Evolutionary conservation across 2,329 filamentous ascomycete genomes (phyloP).

Genomic region (Drechslerella dactyloides): DNA sequence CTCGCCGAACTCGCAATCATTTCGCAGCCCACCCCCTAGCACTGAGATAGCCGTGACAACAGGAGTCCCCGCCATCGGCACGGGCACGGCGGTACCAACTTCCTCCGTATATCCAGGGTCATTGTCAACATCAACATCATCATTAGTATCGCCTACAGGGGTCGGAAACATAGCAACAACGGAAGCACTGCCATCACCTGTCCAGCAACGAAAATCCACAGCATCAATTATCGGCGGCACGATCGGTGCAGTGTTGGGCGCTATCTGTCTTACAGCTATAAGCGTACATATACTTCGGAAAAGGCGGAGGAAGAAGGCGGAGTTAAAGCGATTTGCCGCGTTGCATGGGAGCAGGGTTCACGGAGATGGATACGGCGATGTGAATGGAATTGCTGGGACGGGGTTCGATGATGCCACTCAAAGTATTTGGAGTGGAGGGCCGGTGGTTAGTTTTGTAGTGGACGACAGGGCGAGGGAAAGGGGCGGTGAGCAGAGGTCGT

Average conservation of each 20-base stretch:
- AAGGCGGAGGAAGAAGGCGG: constrained; percentile 12
- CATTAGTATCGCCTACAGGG: neutral
- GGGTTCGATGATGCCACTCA: constrained; percentile 23
- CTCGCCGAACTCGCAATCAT: too few species aligned
- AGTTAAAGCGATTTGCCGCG: constrained; percentile 23
- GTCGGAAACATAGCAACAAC: neutral
- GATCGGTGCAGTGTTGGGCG: constrained; percentile 22
- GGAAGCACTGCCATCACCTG: neutral
- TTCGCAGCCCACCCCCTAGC: too few species aligned
- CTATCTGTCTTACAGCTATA: constrained; percentile 25
- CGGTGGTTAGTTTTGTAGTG: constrained; percentile 33
- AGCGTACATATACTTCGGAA: constrained; percentile 35
- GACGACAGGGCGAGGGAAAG: constrained; percentile 15
- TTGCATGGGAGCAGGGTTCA: constrained; percentile 13
- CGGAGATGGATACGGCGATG: constrained; percentile 6
- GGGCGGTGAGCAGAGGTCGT: constrained; percentile 15
- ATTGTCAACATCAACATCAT: neutral
- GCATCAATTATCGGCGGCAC: constrained; percentile 42
- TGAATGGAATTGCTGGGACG: constrained; percentile 31
- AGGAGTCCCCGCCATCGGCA: too few species aligned
- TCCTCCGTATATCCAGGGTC: neutral
- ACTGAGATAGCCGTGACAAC: too few species aligned
- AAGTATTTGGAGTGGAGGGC: constrained; percentile 39
- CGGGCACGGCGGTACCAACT: too few species aligned
- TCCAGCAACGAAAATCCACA: constrained; percentile 13